Evolutionary conservation across 345 rosid species (phyloP), one percentile per base, ranked within the genome.

Genomic region (Gossypium sturtianum): DNA sequence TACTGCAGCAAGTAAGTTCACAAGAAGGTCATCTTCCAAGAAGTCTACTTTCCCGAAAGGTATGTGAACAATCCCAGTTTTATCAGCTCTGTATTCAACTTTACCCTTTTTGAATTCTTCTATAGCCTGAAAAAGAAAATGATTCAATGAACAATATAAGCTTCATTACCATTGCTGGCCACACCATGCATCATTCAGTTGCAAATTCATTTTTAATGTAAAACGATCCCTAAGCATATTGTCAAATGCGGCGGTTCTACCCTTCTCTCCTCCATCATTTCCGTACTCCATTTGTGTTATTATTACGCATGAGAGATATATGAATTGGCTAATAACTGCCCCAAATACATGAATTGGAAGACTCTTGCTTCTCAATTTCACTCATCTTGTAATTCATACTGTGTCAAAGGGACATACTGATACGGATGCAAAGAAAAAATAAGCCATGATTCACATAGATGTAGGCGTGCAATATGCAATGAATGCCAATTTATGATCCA

Each of bases 51-150:
- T 95, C 47, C 98, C 99, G 45, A 95, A 95, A 51, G 94, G 91
- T 68, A 95, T 85, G 84, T 93, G 99, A 74, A 95, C 99, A 73
- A 95, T 93, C 57, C 99, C 99, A 43, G 99, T 91, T 86, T 95
- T 95, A 84, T 95, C 98, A 43, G 97, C 98, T 73, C 97, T 90
- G 77, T 80, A 95, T 81, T 93, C 97, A 22, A 95, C 93, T 77
- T 95, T 93, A 9, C 99, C 99, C 84, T 88, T 86, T 84, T 93
- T 93, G 89, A 93, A 95, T 83, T 95, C 99, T 62, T 86, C 90
- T 81, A 95, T 90, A 59, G 98, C 99, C 99, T 95, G 92, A 64
- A 79, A 78, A 75, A 23, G 29, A 57, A 60, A 64, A 25, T 22
- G 48, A 73, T 49, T 9, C 19, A 44, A 72, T 1, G 7, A 64